Conservation (phyloP, 1,139 yeast genomes). For the Eremothecium gossypii region DNA sequence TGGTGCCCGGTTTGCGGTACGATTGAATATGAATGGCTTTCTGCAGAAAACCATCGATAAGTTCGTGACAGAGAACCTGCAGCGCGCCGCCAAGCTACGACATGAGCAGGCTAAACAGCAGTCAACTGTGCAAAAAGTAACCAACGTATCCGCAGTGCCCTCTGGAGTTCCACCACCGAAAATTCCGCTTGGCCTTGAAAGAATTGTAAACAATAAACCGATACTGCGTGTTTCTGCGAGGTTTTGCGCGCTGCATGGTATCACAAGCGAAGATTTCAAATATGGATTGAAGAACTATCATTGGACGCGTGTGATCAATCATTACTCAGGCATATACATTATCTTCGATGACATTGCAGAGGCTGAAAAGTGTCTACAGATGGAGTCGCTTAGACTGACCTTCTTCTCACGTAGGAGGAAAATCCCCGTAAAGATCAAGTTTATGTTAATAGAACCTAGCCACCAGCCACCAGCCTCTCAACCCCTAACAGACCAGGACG, state of each 20-base stretch:
- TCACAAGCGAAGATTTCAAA: constrained; percentile 24
- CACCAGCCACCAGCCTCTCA: constrained; percentile 3
- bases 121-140: neutral
- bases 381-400: constrained; percentile 50
- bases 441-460: constrained; percentile 18
- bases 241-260: constrained; percentile 19
- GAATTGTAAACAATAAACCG: constrained; percentile 45
- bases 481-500: constrained; percentile 3
- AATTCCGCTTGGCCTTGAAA: constrained; percentile 41
- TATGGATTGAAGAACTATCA: constrained; percentile 35
- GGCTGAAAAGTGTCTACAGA: constrained; percentile 56
- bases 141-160: neutral
- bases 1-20: constrained; percentile 25
- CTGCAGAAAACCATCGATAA: constrained; percentile 18
- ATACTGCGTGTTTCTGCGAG: constrained; percentile 38
- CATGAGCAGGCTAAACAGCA: constrained; percentile 13
- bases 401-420: constrained; percentile 22
- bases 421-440: constrained; percentile 19
- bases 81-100: constrained; percentile 13
- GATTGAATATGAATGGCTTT: constrained; percentile 16
- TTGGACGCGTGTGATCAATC: constrained; percentile 58
- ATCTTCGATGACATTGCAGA: constrained; percentile 57
- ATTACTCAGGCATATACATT: constrained; percentile 57
- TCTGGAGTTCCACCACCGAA: constrained; percentile 3
- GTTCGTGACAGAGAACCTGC: constrained; percentile 20